These are phyloP conservation scores for Candida sp. DNA, from an alignment of 1,139 yeast species.

Conservation along the genomic window DNA sequence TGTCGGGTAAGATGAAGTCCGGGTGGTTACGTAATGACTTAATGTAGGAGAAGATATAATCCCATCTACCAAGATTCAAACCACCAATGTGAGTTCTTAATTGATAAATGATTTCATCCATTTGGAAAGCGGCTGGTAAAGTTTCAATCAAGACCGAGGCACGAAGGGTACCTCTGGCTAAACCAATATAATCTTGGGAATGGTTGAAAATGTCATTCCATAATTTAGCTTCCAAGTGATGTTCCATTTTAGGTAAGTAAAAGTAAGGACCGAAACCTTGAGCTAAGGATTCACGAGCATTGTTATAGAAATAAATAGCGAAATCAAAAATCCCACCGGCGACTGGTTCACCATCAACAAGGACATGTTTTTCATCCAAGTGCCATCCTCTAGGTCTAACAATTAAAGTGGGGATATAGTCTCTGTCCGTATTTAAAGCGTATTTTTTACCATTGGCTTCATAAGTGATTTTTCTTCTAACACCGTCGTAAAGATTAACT, in stretches of 20 bases:
- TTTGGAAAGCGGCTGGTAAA: slow-evolving; percentile 73
- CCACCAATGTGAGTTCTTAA: slow-evolving; percentile 74
- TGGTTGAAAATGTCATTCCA: slow-evolving; percentile 76
- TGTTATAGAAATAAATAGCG: slow-evolving; percentile 73
- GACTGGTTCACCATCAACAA: slow-evolving; percentile 73
- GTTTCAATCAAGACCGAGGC: slow-evolving; percentile 81
- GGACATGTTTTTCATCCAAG: slow-evolving; percentile 67
- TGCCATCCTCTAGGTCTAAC: slow-evolving; percentile 92
- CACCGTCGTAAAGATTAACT: slow-evolving; percentile 86
- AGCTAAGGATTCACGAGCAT: slow-evolving; percentile 56
- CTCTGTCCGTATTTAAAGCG: slow-evolving; percentile 51
- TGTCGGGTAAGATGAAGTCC: slow-evolving; percentile 65
- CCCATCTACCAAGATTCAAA: slow-evolving; percentile 83
- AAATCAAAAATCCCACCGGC: slow-evolving; percentile 76
- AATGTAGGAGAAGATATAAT: slow-evolving; percentile 71
- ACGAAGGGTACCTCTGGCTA: slow-evolving; percentile 70
- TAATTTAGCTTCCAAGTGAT: slow-evolving; percentile 72
- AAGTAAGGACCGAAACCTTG: slow-evolving; percentile 76
- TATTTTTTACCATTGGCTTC: slow-evolving; percentile 59
- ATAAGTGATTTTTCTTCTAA: slow-evolving; percentile 62
- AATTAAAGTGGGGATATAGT: slow-evolving; percentile 68
- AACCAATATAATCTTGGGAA: slow-evolving; percentile 63
- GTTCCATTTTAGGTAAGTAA: slow-evolving; percentile 79
- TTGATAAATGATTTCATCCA: slow-evolving; percentile 79
- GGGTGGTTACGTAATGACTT: slow-evolving; percentile 64